Percentiles rank a stretch among this genome's conserved stretches.
phyloP scores from a whole-genome alignment of 192 early-diverging fungal species.

The Backusella sp. region DNA sequence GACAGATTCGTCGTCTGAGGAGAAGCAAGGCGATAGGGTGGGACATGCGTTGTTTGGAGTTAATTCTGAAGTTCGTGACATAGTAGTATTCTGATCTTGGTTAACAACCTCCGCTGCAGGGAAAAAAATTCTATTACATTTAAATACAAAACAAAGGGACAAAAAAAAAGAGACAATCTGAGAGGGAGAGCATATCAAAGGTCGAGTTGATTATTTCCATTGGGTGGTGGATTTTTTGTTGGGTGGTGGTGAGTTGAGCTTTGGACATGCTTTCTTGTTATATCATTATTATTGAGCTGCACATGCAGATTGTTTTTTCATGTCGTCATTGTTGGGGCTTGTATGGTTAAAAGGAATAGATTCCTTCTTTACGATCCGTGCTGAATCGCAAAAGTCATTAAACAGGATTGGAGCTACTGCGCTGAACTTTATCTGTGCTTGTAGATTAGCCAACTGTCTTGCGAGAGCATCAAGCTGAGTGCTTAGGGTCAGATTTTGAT shows the following conservation, averaged over 20 bases:
- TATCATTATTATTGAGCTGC: background rate
- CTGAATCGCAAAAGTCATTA: constrained; percentile 53
- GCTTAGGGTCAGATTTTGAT: constrained; percentile 42
- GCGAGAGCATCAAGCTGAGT: constrained; percentile 30
- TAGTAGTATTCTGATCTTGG: constrained; percentile 15
- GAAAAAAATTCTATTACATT: constrained; percentile 16
- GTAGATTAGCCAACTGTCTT: constrained; percentile 35
- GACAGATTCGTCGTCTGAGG: constrained; percentile 29
- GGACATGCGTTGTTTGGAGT: constrained; percentile 12
- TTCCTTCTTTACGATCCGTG: constrained; percentile 41
- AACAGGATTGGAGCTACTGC: constrained; percentile 36
- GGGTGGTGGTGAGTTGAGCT: background rate
- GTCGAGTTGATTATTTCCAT: constrained; percentile 21
- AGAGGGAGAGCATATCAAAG: background rate
- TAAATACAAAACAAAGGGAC: background rate
- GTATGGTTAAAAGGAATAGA: background rate
- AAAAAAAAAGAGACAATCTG: background rate
- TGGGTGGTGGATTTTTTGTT: constrained; percentile 37
- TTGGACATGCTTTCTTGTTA: background rate
- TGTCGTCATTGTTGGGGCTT: background rate
- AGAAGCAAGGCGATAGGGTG: constrained; percentile 26
- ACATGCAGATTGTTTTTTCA: background rate
- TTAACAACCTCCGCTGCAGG: constrained; percentile 44
- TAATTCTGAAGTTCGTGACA: constrained; percentile 5
- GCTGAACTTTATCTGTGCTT: constrained; percentile 39